Evolutionary conservation across 139 green algal genomes (phyloP).

Genomic region (Coccomyxa sp.): DNA sequence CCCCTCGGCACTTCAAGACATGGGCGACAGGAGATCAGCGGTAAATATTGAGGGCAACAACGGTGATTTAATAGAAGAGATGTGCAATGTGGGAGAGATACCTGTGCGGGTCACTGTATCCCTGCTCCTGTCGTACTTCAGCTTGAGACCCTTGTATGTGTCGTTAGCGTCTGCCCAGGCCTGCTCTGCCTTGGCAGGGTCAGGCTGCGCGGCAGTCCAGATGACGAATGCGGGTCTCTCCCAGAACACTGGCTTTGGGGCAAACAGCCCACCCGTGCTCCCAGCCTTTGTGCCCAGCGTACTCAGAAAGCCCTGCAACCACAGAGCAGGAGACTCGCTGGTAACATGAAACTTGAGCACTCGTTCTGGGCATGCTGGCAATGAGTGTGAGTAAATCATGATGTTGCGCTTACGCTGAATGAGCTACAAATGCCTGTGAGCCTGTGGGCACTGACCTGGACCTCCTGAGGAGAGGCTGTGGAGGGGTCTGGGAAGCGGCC

Average conservation of each 20-base stretch:
- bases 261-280: constrained; percentile 37
- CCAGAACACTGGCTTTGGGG: constrained; percentile 68
- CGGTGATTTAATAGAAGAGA: too few relatives aligned
- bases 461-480: constrained; percentile 37
- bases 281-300: constrained; percentile 30
- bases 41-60: not conserved
- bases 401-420: too few relatives aligned
- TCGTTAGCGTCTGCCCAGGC: constrained; percentile 12
- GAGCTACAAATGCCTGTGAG: not conserved
- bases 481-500: constrained; percentile 27
- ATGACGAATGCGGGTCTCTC: constrained; percentile 59
- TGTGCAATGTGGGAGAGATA: too few relatives aligned
- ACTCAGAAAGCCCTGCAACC: constrained; percentile 26
- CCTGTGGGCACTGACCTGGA: constrained; percentile 27
- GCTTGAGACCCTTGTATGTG: constrained; percentile 45
- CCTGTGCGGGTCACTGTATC: constrained; percentile 61
- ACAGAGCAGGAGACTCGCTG: not conserved
- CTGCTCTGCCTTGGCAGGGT: constrained; percentile 20
- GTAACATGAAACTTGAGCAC: not conserved
- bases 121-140: constrained; percentile 54
- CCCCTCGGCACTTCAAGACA: not conserved
- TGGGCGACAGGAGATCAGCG: not conserved
- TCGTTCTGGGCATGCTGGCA: not conserved
- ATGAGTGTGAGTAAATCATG: too few relatives aligned
- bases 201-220: constrained; percentile 29